These are phyloP conservation scores for Vanilla planifolia DNA, from an alignment of 106 monocot species.

Conservation along the genomic window DNA sequence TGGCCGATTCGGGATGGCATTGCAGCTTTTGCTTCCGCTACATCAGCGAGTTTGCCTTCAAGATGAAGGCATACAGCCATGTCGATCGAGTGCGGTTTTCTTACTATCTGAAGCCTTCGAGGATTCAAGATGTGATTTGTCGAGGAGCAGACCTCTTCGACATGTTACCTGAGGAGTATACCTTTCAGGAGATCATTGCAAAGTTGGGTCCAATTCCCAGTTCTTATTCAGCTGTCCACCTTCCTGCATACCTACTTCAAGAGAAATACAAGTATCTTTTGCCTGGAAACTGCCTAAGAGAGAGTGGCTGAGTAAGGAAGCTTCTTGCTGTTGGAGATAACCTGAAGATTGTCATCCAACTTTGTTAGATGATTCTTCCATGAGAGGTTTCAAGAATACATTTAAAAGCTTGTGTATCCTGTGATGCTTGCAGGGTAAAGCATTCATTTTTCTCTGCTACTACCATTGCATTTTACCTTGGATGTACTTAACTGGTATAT, in stretches of 20 bases:
- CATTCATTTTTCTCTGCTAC: constrained; percentile 17
- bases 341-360: constrained; percentile 9
- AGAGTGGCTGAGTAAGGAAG: constrained; percentile 29
- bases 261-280: constrained; percentile 54
- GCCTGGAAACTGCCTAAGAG: constrained; percentile 74
- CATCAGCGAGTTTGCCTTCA: constrained; percentile 73
- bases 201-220: constrained; percentile 79
- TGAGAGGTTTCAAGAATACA: constrained; percentile 4
- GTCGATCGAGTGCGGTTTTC: constrained; percentile 64
- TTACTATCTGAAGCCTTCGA: constrained; percentile 51
- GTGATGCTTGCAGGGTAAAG: constrained; percentile 12
- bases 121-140: constrained; percentile 86
- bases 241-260: constrained; percentile 51
- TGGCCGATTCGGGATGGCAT: constrained; percentile 90
- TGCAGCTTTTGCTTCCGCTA: constrained; percentile 87
- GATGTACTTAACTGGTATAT: neutral
- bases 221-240: constrained; percentile 57
- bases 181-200: constrained; percentile 71
- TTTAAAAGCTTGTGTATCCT: constrained; percentile 2
- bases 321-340: neutral
- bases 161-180: constrained; percentile 93
- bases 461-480: constrained; percentile 1
- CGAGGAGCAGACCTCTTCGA: constrained; percentile 76
- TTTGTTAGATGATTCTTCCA: constrained; percentile 25
- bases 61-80: constrained; percentile 93